Evolutionary conservation across 2,329 filamentous ascomycete genomes (phyloP).

Genomic region (Teratosphaeria zuluensis): DNA sequence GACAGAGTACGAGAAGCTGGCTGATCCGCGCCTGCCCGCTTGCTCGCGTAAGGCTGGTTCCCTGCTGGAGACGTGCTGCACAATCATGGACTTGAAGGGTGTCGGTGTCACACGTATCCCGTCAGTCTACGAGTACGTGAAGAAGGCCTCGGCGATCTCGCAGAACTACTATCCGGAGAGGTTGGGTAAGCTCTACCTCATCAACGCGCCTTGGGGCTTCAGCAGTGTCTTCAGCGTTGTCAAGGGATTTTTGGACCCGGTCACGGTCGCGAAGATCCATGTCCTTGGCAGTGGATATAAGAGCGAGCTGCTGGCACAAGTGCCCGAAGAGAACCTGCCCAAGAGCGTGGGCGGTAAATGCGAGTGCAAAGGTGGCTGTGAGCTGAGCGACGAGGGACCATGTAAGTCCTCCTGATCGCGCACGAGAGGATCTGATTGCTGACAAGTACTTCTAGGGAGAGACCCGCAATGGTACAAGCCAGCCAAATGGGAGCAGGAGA

Average conservation of each 20-base stretch:
- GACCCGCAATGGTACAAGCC: conserved; percentile 59
- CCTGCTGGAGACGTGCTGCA: conserved; percentile 95
- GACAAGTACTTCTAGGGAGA: conserved; percentile 36
- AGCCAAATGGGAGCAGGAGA: conserved; percentile 34
- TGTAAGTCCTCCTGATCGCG: conserved; percentile 41
- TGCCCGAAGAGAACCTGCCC: conserved; percentile 83
- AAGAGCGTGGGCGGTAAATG: conserved; percentile 77
- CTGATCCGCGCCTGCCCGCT: conserved; percentile 85
- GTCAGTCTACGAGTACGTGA: conserved; percentile 81
- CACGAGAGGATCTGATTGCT: conserved; percentile 3
- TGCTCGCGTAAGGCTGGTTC: conserved; percentile 85
- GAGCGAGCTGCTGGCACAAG: conserved; percentile 71
- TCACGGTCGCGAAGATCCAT: conserved; percentile 93
- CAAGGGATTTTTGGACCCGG: conserved; percentile 91
- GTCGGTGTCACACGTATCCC: conserved; percentile 73
- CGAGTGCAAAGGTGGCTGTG: conserved; percentile 71
- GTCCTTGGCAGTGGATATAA: conserved; percentile 75
- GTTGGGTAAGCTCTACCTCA: conserved; percentile 88
- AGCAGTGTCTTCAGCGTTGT: conserved; percentile 73
- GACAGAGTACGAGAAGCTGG: conserved; percentile 92
- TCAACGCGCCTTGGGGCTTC: conserved; percentile 98
- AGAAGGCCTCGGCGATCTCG: conserved; percentile 74
- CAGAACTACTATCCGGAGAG: conserved; percentile 99
- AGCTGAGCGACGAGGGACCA: conserved; percentile 79
- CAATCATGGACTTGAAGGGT: conserved; percentile 95